Percentiles rank a stretch among this genome's conserved stretches.
Evolutionary conservation across 192 early-diverging fungal species (phyloP).

Genomic region (Linnemannia zychae): DNA sequence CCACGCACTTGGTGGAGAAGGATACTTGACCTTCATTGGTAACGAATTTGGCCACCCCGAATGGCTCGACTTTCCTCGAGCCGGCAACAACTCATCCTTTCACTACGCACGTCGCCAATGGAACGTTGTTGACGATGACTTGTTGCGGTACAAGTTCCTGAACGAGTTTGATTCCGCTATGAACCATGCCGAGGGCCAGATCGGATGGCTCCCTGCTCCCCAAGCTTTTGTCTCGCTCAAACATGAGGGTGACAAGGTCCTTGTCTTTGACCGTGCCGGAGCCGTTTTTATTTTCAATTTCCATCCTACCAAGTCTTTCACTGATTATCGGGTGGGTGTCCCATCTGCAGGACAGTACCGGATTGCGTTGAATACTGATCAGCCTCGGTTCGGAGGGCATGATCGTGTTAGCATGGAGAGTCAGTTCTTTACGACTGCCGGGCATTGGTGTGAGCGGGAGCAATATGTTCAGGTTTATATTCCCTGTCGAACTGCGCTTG

Average conservation of each 20-base stretch:
- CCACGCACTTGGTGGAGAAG: slow-evolving; percentile 93
- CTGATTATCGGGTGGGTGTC: slow-evolving; percentile 90
- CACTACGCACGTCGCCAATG: slow-evolving; percentile 96
- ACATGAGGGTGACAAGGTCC: slow-evolving; percentile 93
- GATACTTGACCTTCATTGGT: slow-evolving; percentile 97
- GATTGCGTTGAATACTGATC: slow-evolving; percentile 86
- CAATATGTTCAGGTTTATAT: slow-evolving; percentile 80
- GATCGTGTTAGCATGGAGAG: slow-evolving; percentile 75
- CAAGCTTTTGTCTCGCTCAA: slow-evolving; percentile 92
- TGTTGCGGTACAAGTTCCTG: slow-evolving; percentile 94
- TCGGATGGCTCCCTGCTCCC: slow-evolving; percentile 74
- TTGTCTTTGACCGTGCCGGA: slow-evolving; percentile 92
- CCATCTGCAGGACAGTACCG: slow-evolving; percentile 77
- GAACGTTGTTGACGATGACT: slow-evolving; percentile 90
- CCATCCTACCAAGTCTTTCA: slow-evolving; percentile 87
- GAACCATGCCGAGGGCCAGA: slow-evolving; percentile 80
- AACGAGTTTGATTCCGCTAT: slow-evolving; percentile 92
- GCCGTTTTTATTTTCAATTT: slow-evolving; percentile 97
- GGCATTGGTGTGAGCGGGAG: slow-evolving; percentile 78
- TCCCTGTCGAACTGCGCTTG: slow-evolving; percentile 46
- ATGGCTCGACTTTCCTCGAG: slow-evolving; percentile 99
- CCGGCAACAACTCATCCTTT: slow-evolving; percentile 90
- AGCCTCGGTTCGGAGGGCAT: slow-evolving; percentile 83
- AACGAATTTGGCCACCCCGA: slow-evolving; percentile 99
- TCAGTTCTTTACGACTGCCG: slow-evolving; percentile 75